Evolutionary conservation across 2,329 filamentous ascomycete genomes (phyloP), one percentile per base, ranked within the genome.

Genomic region (Colletotrichum orbiculare): DNA sequence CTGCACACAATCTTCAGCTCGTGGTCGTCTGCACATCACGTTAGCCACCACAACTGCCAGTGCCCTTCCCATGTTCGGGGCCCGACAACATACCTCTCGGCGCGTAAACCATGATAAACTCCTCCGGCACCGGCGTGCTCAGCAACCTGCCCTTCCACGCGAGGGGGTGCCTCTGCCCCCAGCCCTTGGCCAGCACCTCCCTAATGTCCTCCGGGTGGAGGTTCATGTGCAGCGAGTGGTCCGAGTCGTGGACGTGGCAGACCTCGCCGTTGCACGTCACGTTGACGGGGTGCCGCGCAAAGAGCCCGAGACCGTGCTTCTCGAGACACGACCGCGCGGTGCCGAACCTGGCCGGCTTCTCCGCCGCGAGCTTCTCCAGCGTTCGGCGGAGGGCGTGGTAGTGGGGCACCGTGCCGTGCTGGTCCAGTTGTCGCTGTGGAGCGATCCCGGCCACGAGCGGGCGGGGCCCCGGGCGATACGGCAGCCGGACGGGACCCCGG

Each of bases 51-150:
- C 43, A 4, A 25, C 25, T 25, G 25, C 25, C 25, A 25, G 4
- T 25, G 25, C 49, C 15, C 15, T 54, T 15, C 45, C 45, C 45
- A 25, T 25, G 25, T 25, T 25, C 25, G 25, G 25, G 17, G n/a
- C 6, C n/a, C 8, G 37, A 42, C 42, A 17, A 64, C 64, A 35
- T 70, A 80, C 85, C 78, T 71, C 91, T 81, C 2, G 93, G 93
- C 15, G 93, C 91, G 78, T 97, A 97, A 5, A 96, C 82, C 87
- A 96, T 89, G 62, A 93, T 82, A 75, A 96, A 96, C 46, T 91
- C 89, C 4, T 83, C 79, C 0, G 92, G 91, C 60, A 96, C 88
- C 54, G 91, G 91, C 72, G 87, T 84, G 67, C 83, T 82, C 68
- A 78, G 55, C 35, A 89, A 84, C 81, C 87, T 89, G 47, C 87